Base-by-base conservation (phyloP, 352 stramenopile species). In the Phytophthora capsici region DNA sequence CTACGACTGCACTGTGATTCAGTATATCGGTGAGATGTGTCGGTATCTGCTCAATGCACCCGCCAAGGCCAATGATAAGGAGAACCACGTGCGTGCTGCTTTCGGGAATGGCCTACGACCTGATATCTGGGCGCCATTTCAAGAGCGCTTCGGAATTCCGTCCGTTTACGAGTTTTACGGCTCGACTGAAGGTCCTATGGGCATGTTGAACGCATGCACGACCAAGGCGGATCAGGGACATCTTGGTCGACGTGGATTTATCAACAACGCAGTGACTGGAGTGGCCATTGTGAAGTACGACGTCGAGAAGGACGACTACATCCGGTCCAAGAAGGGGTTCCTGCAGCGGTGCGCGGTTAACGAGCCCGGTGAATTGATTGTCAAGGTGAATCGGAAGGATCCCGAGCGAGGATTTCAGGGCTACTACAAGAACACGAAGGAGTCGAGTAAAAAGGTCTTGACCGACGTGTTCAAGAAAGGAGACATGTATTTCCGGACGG, bases 1-100 rank as follows among this genome's bases (percentile, higher is more conserved):
- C 16, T 84, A 88, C 38, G 69, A 93, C 44, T 80, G 64, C 51
- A 97, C 90, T 1, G 69, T 96, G 22, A 68, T 95, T 16, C 91
- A 97, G 63, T 97, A 97, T 63, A 97, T 97, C 66, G 91, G 90
- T 19, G 90, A 97, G 41, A 92, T 97, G 73, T 96, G 86, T 63
- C 74, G 89, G 3, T 97, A 97, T 71, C 66, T 97, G 19, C 63
- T 94, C 44, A 84, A 85, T 48, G 73, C 82, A 16, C 73, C 85
- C 4, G 53, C 73, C 0, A 69, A 66, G 28, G 50, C 66, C 30
- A 81, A 78, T 38, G 85, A 94, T 66, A 78, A 82, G 56, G 71
- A 86, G 34, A 88, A 94, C 53, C 66, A 79, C 49, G 77, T 94
- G 37, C 84, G 86, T 38, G 77, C 94, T 30, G 90, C 91, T 0